Percentiles rank a stretch among this genome's conserved stretches.
Evolutionary conservation across 768 basidiomycete species (phyloP).

Genomic region (Kwoniella shandongensis): DNA sequence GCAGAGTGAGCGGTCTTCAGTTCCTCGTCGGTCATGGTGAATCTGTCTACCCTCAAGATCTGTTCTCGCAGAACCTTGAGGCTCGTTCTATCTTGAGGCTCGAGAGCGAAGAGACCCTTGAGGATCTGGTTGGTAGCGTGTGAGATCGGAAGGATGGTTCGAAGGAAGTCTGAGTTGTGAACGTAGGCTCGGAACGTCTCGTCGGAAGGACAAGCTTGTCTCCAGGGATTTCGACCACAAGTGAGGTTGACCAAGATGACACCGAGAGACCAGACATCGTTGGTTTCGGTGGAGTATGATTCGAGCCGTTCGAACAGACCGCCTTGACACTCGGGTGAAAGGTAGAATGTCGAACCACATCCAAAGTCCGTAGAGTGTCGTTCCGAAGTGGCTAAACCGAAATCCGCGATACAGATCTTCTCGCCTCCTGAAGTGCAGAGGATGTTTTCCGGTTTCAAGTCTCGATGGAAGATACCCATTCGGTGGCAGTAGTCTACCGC

Average conservation of each 20-base stretch:
- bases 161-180: constrained; percentile 65
- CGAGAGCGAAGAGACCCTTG: constrained; percentile 69
- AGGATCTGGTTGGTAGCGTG: constrained; percentile 65
- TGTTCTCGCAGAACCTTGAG: constrained; percentile 63
- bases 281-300: constrained; percentile 71
- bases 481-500: constrained; percentile 91
- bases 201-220: constrained; percentile 64
- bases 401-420: constrained; percentile 85
- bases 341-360: constrained; percentile 97
- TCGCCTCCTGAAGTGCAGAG: constrained; percentile 72
- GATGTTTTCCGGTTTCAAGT: constrained; percentile 89
- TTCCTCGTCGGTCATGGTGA: constrained; percentile 64
- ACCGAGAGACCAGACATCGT: constrained; percentile 87
- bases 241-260: constrained; percentile 76
- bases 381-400: constrained; percentile 88
- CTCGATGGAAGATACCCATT: constrained; percentile 90
- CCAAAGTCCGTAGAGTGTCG: constrained; percentile 81
- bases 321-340: constrained; percentile 76
- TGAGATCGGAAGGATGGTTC: constrained; percentile 72
- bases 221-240: constrained; percentile 76
- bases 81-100: constrained; percentile 65
- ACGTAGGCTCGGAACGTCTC: constrained; percentile 78
- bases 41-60: constrained; percentile 62
- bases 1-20: constrained; percentile 52
- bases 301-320: constrained; percentile 57